These are phyloP conservation scores for Exophiala sp. DNA, from an alignment of 2,329 filamentous ascomycete species.

Conservation along the genomic window DNA sequence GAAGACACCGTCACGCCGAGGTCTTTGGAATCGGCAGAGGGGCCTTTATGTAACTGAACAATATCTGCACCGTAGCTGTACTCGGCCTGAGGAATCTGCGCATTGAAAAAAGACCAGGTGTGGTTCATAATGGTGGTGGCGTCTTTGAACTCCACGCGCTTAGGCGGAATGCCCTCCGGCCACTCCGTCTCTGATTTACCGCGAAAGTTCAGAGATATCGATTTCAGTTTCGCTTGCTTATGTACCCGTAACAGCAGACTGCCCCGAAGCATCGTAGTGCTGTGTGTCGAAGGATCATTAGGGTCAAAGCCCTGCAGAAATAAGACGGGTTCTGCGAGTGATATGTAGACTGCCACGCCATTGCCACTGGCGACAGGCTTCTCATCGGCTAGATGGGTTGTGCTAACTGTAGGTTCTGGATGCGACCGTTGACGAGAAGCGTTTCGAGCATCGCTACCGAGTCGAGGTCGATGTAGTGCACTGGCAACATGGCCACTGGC, in stretches of 20 bases:
- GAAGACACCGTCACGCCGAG: constrained; percentile 34
- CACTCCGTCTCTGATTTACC: constrained; percentile 86
- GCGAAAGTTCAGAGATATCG: constrained; percentile 76
- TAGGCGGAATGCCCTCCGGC: constrained; percentile 90
- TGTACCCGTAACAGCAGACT: constrained; percentile 74
- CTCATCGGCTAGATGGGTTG: constrained; percentile 40
- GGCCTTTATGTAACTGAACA: constrained; percentile 50
- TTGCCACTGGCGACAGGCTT: constrained; percentile 46
- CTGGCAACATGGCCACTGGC: constrained; percentile 29
- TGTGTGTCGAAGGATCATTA: constrained; percentile 51
- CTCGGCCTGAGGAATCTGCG: constrained; percentile 54
- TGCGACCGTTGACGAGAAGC: constrained; percentile 20
- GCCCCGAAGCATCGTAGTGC: constrained; percentile 77
- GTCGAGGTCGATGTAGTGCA: constrained; percentile 28
- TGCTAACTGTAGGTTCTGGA: constrained; percentile 30
- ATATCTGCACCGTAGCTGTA: constrained; percentile 58
- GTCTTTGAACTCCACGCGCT: constrained; percentile 76
- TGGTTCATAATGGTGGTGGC: constrained; percentile 82
- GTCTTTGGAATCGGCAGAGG: constrained; percentile 32
- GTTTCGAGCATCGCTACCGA: constrained; percentile 27
- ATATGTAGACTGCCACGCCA: constrained; percentile 43
- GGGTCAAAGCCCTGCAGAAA: constrained; percentile 47
- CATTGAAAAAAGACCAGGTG: constrained; percentile 86
- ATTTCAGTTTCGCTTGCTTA: constrained; percentile 89
- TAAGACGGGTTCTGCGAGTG: constrained; percentile 44